Evolutionary conservation across 176 grass and related monocot genomes (phyloP).

Genomic region (Tillandsia leiboldiana): DNA sequence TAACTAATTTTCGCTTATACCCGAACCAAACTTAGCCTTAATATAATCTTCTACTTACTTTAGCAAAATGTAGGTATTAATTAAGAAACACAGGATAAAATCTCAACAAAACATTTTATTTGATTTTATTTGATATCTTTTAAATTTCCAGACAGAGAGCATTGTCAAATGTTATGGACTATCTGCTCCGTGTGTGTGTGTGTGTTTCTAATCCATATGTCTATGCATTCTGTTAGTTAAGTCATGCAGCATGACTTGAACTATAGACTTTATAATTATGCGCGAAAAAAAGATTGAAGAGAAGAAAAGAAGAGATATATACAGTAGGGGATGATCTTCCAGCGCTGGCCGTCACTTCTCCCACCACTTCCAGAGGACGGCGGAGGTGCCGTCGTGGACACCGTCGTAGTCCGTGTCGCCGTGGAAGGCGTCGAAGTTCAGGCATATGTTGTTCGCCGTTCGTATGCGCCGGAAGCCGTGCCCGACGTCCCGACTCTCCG

Average conservation of each 20-base stretch:
- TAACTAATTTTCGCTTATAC: no score
- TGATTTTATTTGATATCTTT: no score
- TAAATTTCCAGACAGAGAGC: no score
- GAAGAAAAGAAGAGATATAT: background rate
- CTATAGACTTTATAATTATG: background rate
- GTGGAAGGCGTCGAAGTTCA: conserved; percentile 71
- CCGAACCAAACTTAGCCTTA: no score
- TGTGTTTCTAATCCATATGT: no score
- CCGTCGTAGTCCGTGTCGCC: conserved; percentile 80
- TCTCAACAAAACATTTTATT: no score
- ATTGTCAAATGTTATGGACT: no score
- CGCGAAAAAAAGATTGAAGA: background rate
- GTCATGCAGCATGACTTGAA: background rate
- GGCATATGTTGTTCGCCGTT: conserved; percentile 66
- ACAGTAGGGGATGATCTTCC: conserved; percentile 66
- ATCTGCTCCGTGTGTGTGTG: no score
- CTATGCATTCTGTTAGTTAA: no score
- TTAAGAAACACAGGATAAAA: no score
- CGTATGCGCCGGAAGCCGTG: conserved; percentile 74
- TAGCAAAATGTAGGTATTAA: no score
- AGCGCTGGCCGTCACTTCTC: conserved; percentile 83
- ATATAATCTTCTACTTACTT: no score
- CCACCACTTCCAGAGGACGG: conserved; percentile 75
- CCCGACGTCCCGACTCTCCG: conserved; percentile 62
- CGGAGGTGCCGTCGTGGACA: conserved; percentile 61